Evolutionary conservation across 1,139 yeast species (phyloP).

Genomic region (Hemisphaericaspora xylofermentans): DNA sequence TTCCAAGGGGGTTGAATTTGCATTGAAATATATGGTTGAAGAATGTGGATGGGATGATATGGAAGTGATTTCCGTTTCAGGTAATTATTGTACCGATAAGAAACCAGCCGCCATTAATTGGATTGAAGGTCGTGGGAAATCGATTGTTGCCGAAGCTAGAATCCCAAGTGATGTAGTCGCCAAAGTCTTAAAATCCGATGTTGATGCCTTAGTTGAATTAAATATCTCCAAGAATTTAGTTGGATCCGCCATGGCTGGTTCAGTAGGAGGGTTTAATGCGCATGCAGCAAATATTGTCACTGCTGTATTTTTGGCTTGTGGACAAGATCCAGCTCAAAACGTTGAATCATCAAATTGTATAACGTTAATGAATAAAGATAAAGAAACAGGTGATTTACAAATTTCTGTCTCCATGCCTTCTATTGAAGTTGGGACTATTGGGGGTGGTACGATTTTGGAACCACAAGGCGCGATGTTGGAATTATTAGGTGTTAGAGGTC

Average conservation of each 20-base stretch:
- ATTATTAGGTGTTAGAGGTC: slow-evolving; percentile 91
- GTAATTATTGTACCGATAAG: slow-evolving; percentile 96
- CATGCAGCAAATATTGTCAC: slow-evolving; percentile 97
- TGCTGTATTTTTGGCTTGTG: slow-evolving; percentile 90
- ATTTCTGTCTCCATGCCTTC: slow-evolving; percentile 98
- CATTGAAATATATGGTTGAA: slow-evolving; percentile 80
- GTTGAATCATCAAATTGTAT: slow-evolving; percentile 98
- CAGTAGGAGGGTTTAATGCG: slow-evolving; percentile 97
- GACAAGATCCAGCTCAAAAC: slow-evolving; percentile 98
- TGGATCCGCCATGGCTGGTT: slow-evolving; percentile 99
- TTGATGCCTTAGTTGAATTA: slow-evolving; percentile 86
- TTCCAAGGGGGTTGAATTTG: slow-evolving; percentile 92
- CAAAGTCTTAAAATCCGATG: slow-evolving; percentile 86
- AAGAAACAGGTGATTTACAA: slow-evolving; percentile 75
- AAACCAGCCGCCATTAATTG: slow-evolving; percentile 98
- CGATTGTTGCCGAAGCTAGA: slow-evolving; percentile 95
- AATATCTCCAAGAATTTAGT: slow-evolving; percentile 85
- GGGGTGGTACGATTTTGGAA: slow-evolving; percentile 97
- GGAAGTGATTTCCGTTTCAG: slow-evolving; percentile 90
- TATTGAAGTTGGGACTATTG: slow-evolving; percentile 98
- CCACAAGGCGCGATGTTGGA: slow-evolving; percentile 98
- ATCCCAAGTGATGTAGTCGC: slow-evolving; percentile 79
- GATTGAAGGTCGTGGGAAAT: slow-evolving; percentile 99
- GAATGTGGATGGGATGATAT: slow-evolving; percentile 93
- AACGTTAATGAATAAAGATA: slow-evolving; percentile 73